Evolutionary conservation across 192 early-diverging fungal genomes (phyloP), one percentile per base, ranked within the genome.

Genomic region (Coemansia sp.): DNA sequence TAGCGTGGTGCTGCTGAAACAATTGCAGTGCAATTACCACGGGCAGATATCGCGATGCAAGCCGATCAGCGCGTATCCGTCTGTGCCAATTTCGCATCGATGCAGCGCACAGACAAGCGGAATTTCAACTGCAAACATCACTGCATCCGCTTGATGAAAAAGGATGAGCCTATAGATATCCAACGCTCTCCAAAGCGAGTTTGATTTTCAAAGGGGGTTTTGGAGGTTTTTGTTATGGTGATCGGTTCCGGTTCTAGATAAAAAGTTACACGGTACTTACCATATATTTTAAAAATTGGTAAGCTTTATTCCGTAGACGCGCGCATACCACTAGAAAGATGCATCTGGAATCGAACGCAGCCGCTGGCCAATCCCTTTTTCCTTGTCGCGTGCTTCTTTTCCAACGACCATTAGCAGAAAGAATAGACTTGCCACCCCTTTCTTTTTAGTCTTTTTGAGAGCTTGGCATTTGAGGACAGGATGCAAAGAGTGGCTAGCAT

Each of bases 381-480:
- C 6, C 31, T 8, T 35, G 31, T 9, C 31, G 31, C 31, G 31
- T 35, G 31, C 6, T 35, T 35, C 31, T 35, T 8, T 35, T 6
- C 6, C 31, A 35, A 7, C 31, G 1, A 29, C 27, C 27, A 29
- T 29, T 29, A 29, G 6, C 4, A 5, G 27, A 29, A 29, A 35
- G 31, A 35, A 35, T 8, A 35, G 6, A 7, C 31, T 0, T 35
- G 31, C 31, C 8, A 8, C 7, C 6, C 0, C 31, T n/a, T 45
- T n/a, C 14, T 49, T 49, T 49, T 49, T 49, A 49, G 48, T 49
- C 48, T 49, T 49, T 49, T 49, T 49, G 48, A 49, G 48, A 3
- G 19, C 7, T 9, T 19, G 48, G 48, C 48, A 49, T 16, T 17
- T 21, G 48, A 49, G 48, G n/a, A 49, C 4, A 49, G 48, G 7